Evolutionary conservation across 768 basidiomycete species (phyloP), one percentile per base, ranked within the genome.

Genomic region (Phanerochaete sordida): DNA sequence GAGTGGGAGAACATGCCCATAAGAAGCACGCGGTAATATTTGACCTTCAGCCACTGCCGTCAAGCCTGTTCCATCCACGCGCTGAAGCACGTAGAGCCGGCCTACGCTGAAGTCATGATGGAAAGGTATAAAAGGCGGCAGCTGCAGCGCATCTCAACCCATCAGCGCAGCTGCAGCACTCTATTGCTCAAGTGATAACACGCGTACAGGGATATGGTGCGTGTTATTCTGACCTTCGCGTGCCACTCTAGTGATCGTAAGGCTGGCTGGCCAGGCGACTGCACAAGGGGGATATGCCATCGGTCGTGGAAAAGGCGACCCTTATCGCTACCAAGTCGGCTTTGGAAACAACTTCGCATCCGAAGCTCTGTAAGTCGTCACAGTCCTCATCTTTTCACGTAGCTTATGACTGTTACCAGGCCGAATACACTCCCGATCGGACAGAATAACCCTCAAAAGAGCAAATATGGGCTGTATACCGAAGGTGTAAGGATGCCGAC

Each of bases 361-460:
- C 16, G 66, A 67, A 44, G 66, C 66, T 6, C 56, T 67, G 66
- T 67, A 31, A 39, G 66, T 62, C 31, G 39, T 19, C 39, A 6
- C 19, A 19, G 39, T 16, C 12, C 24, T n/a, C 44, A 11, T 47
- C 3, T 47, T 4, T 19, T 19, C 39, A 43, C 19, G 19, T 19
- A 4, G 19, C 39, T 43, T 19, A 43, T 43, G 8, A 19, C 11
- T 9, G 12, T 15, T 26, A 1, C 5, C 56, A 85, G 84, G 43
- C 84, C 85, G 1, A 82, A 80, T 2, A 76, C 77, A 3, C 78
- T 88, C 0, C 87, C 86, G 0, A 56, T 75, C 19, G 86, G 73
- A 0, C 86, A 87, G 72, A 86, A 87, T 65, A 80, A 70, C 58
- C 85, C 86, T 0, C 86, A 87, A 73, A 83, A 80, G 65, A 74